Conservation (phyloP, 1,139 yeast species). For the Candida tetrigidarum region DNA sequence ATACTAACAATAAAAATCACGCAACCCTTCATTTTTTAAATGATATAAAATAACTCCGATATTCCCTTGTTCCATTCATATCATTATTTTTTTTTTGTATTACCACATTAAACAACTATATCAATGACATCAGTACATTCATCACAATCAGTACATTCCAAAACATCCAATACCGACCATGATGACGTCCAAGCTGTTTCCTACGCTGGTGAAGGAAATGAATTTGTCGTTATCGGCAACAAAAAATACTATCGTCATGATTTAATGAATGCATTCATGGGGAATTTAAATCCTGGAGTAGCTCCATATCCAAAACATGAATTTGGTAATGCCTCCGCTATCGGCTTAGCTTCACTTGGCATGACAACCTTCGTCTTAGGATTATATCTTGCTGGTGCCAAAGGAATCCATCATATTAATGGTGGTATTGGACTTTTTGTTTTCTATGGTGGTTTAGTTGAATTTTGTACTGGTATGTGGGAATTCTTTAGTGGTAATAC, state of each 20-base stretch:
- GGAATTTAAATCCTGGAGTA: slow-evolving; percentile 42
- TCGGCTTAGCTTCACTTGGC: slow-evolving; percentile 60
- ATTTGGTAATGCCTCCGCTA: slow-evolving; percentile 63
- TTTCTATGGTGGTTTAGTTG: slow-evolving; percentile 53
- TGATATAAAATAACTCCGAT: too few relatives aligned
- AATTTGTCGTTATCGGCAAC: slow-evolving; percentile 31
- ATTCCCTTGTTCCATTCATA: neutral
- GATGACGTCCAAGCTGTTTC: slow-evolving; percentile 2
- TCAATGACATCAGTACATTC: neutral
- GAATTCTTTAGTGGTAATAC: slow-evolving; percentile 46
- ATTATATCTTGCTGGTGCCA: slow-evolving; percentile 45
- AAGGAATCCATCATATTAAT: slow-evolving; percentile 40
- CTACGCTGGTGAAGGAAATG: slow-evolving; percentile 24
- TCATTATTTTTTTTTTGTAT: neutral
- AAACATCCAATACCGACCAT: neutral
- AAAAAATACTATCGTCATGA: slow-evolving; percentile 38
- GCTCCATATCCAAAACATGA: slow-evolving; percentile 37
- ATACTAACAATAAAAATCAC: too few relatives aligned
- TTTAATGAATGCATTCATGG: slow-evolving; percentile 41
- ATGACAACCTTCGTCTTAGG: slow-evolving; percentile 52
- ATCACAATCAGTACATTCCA: neutral
- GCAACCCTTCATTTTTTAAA: too few relatives aligned
- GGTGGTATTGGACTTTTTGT: slow-evolving; percentile 47
- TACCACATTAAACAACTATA: neutral
- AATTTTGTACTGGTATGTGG: slow-evolving; percentile 56